Conservation (phyloP, 1,284 basidiomycete species). For the Cronartium quercuum region DNA sequence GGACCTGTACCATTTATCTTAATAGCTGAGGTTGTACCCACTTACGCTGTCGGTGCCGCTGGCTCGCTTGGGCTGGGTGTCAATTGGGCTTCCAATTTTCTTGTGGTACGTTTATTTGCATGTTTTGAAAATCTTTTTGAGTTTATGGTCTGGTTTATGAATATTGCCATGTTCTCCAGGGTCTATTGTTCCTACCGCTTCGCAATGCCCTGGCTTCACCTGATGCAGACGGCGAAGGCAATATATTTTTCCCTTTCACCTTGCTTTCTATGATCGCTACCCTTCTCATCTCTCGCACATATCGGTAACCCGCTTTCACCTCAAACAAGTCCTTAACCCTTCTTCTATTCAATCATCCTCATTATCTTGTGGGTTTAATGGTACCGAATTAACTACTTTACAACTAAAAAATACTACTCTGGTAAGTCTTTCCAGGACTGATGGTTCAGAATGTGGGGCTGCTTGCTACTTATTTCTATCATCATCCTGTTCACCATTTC, state of each 20-base stretch:
- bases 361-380: neutral
- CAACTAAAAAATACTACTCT: too few species aligned
- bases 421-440: neutral
- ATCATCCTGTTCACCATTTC: neutral
- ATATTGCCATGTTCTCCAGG: neutral
- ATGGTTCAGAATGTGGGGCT: neutral
- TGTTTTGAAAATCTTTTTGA: neutral
- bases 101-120: conserved; percentile 41
- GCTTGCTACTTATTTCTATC: neutral
- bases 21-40: conserved; percentile 81
- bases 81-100: conserved; percentile 48
- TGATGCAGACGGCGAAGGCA: conserved; percentile 33
- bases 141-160: neutral
- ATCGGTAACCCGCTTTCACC: neutral
- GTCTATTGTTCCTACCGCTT: conserved; percentile 15
- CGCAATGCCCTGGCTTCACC: conserved; percentile 18
- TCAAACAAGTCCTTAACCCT: neutral
- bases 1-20: conserved; percentile 88
- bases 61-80: conserved; percentile 46
- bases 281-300: neutral
- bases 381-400: neutral
- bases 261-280: conserved; percentile 1
- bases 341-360: neutral
- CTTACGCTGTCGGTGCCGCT: conserved; percentile 53
- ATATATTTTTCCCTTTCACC: conserved; percentile 32